Percentiles rank a stretch among this genome's conserved stretches.
phyloP scores from a whole-genome alignment of 1,284 basidiomycete genomes.

The Salmacisia buchloeana region DNA sequence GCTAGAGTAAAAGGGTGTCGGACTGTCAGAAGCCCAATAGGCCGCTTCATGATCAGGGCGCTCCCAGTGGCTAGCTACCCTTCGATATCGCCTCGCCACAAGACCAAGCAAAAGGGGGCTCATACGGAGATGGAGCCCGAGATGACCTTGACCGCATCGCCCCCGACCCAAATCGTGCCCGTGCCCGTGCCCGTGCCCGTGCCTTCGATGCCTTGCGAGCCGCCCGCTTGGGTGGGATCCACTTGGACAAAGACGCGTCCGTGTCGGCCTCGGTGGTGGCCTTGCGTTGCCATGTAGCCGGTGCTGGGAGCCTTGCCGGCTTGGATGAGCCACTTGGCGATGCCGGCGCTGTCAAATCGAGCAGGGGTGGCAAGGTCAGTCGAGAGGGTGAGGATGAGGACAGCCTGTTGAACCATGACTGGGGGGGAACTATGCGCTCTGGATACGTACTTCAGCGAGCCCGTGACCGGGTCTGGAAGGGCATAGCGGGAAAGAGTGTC shows the following conservation, averaged over 20 bases:
- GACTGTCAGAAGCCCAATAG: too few species aligned
- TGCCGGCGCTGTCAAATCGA: conserved; percentile 19
- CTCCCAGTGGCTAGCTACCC: too few species aligned
- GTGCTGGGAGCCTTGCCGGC: conserved; percentile 18
- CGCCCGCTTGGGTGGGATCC: conserved; percentile 11
- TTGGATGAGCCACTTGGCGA: conserved; percentile 30
- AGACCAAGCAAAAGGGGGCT: too few species aligned
- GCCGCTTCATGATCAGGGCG: too few species aligned
- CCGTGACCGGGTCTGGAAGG: conserved; percentile 39
- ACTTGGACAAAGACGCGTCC: conserved; percentile 27
- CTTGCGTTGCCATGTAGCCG: conserved; percentile 26
- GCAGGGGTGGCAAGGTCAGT: conserved; percentile 1
- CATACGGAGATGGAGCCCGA: conserved; percentile 12
- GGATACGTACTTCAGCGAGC: conserved; percentile 34
- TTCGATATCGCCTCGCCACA: too few species aligned
- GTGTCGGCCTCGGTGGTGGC: conserved; percentile 23
- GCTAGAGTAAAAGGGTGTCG: too few species aligned
- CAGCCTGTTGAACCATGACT: background rate
- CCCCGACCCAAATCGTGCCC: conserved; percentile 31
- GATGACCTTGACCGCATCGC: conserved; percentile 26
- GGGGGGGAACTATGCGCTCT: background rate
- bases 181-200: background rate
- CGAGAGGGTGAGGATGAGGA: background rate
- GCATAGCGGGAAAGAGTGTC: conserved; percentile 5
- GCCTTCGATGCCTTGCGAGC: too few species aligned